Base-by-base conservation (phyloP, 768 basidiomycete species). In the Naganishia onofrii region DNA sequence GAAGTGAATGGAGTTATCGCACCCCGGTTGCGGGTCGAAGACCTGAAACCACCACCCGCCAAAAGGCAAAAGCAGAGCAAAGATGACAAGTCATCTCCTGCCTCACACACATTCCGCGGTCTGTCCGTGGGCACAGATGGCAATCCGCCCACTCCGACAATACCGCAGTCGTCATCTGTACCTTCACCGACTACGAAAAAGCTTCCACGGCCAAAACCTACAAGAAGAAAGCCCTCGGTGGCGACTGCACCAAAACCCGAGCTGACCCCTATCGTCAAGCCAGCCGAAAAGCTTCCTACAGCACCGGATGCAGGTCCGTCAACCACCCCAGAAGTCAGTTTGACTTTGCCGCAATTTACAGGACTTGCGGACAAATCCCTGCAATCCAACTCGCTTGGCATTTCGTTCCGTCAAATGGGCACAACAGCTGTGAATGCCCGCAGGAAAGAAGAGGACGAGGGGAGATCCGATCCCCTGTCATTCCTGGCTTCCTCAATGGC, bases 31-130 rank as follows among this genome's bases (percentile, higher is more conserved):
- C 58, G 71, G 15, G 58, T 72, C 28, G 71, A 72, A 54, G 71
- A 72, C 54, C 28, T 72, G 23, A 72, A 68, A 23, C 71, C 66
- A 10, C 71, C 71, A n/a, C 71, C 71, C 3, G 58, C 34, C 67
- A 72, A 72, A 46, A 56, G 71, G 15, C 42, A 51, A 29, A 72
- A 56, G 52, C 55, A 58, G 21, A 69, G 51, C 36, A 69, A 69
- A 46, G 67, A 68, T 34, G 68, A 69, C n/a, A 60, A 38, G 26
- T 48, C 68, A 8, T 58, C 68, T 0, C 44, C 68, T 2, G 57
- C 56, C 51, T 42, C 44, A 1, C 32, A 26, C n/a, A 52, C 57
- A 23, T 19, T 57, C 60, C 36, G 60, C 13, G 60, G 60, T n/a
- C 7, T 63, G 9, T 63, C 60, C 2, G 60, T 63, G 3, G 60